These are phyloP conservation scores for Candida maltosa DNA, from an alignment of 805 yeast species.

Conservation along the genomic window DNA sequence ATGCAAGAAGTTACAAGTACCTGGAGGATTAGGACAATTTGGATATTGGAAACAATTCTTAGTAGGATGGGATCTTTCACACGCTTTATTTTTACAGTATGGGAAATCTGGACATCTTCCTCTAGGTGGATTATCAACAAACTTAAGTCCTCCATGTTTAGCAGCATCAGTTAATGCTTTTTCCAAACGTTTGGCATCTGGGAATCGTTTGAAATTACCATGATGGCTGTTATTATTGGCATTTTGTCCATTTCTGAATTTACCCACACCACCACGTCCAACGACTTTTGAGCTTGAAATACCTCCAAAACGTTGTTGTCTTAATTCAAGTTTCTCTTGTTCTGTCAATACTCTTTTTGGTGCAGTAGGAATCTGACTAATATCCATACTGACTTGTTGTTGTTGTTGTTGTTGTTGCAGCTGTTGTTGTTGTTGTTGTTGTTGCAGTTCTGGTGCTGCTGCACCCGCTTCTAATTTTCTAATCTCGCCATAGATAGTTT, in stretches of 20 bases:
- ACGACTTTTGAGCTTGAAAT: background rate
- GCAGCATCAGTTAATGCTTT: slow-evolving; percentile 7
- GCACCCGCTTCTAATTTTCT: slow-evolving; percentile 5
- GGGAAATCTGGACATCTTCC: slow-evolving; percentile 74
- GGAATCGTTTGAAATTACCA: background rate
- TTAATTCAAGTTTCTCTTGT: slow-evolving; percentile 4
- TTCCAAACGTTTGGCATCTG: slow-evolving; percentile 6
- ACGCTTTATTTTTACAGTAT: slow-evolving; percentile 63
- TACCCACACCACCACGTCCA: slow-evolving; percentile 5
- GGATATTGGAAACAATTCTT: slow-evolving; percentile 72
- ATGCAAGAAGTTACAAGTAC: slow-evolving; percentile 80
- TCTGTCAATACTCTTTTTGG: slow-evolving; percentile 7
- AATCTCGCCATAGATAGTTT: slow-evolving; percentile 56
- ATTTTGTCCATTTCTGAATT: background rate
- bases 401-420: slow-evolving; percentile 9
- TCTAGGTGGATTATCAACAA: slow-evolving; percentile 48
- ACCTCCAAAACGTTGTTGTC: slow-evolving; percentile 8
- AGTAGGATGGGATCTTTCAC: slow-evolving; percentile 79
- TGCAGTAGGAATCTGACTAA: slow-evolving; percentile 6
- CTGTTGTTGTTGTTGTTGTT: slow-evolving; percentile 3
- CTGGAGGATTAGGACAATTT: slow-evolving; percentile 73
- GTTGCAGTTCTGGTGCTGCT: slow-evolving; percentile 9
- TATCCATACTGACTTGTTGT: slow-evolving; percentile 1
- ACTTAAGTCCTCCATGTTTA: slow-evolving; percentile 9
- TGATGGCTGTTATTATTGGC: background rate